A percentile compares a stretch with the other conserved stretches of the same genome.
These are phyloP conservation scores for Boletus sp. DNA, from an alignment of 768 basidiomycete species.

Conservation along the genomic window DNA sequence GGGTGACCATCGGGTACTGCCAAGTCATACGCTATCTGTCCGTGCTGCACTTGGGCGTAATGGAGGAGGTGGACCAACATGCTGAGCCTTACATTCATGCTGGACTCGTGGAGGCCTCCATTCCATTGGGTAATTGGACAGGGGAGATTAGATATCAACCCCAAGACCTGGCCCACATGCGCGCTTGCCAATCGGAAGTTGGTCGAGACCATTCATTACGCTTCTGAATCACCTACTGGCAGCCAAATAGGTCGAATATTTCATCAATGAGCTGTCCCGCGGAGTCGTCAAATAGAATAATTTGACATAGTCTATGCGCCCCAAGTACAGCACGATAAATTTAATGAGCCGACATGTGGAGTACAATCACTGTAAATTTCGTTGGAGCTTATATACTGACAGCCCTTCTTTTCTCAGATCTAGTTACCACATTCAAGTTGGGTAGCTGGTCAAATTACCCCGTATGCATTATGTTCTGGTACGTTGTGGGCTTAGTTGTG, in stretches of 20 bases:
- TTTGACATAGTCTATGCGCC: not conserved
- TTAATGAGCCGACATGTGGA: not conserved
- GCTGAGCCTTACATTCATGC: not conserved
- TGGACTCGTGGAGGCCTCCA: not conserved
- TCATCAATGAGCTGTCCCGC: not conserved
- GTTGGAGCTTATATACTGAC: not conserved
- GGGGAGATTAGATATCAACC: not conserved
- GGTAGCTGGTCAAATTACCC: not conserved
- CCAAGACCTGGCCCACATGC: not conserved
- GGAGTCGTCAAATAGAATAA: conserved; percentile 2
- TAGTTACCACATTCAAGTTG: not conserved
- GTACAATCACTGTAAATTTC: not conserved
- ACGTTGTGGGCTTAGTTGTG: not conserved
- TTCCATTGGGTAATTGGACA: not conserved
- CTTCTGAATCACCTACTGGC: not conserved
- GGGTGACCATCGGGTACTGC: no score
- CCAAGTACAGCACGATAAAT: not conserved
- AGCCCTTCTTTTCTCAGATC: not conserved
- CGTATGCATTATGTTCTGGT: not conserved
- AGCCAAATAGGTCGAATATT: not conserved
- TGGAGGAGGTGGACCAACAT: not conserved
- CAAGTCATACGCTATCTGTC: not conserved
- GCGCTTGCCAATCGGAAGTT: not conserved
- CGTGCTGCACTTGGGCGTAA: not conserved
- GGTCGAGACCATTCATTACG: not conserved